phyloP scores from a whole-genome alignment of 2,329 filamentous ascomycete genomes.

The Ophiostoma montium region DNA sequence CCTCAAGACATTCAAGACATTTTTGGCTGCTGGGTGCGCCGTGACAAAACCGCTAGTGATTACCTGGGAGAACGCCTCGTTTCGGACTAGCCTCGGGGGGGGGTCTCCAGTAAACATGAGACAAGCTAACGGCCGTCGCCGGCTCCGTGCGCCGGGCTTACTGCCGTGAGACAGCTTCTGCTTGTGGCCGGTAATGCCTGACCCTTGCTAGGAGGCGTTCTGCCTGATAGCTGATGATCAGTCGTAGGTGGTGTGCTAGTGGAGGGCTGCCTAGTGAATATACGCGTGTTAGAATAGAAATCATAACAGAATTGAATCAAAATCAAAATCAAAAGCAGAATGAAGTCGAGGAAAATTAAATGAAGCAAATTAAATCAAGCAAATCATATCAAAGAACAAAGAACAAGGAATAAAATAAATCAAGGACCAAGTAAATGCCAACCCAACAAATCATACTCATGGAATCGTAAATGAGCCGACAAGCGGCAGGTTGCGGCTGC shows the following conservation, averaged over 20 bases:
- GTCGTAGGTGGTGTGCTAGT: too few relatives aligned
- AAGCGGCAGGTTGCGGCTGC: conserved; percentile 28
- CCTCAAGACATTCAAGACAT: too few relatives aligned
- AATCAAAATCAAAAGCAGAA: not conserved
- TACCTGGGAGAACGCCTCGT: too few relatives aligned
- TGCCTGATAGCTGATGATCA: too few relatives aligned
- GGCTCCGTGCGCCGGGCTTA: not conserved
- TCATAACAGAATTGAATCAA: too few relatives aligned
- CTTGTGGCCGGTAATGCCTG: not conserved
- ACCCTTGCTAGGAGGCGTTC: too few relatives aligned
- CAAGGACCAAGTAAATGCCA: not conserved
- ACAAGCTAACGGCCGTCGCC: not conserved
- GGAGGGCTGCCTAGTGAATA: too few relatives aligned
- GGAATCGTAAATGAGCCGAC: conserved; percentile 20
- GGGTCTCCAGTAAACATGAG: not conserved
- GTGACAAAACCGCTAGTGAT: too few relatives aligned
- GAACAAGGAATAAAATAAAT: not conserved
- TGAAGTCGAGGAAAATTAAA: too few relatives aligned
- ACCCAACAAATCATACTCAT: not conserved
- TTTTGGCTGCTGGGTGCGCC: too few relatives aligned
- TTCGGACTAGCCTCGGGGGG: too few relatives aligned
- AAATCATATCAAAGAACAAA: not conserved
- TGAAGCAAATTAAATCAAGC: not conserved
- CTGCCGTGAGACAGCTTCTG: not conserved
- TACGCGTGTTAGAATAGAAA: too few relatives aligned